Evolutionary conservation across 345 rosid species (phyloP).

Genomic region (Aquilaria yunnanensis): DNA sequence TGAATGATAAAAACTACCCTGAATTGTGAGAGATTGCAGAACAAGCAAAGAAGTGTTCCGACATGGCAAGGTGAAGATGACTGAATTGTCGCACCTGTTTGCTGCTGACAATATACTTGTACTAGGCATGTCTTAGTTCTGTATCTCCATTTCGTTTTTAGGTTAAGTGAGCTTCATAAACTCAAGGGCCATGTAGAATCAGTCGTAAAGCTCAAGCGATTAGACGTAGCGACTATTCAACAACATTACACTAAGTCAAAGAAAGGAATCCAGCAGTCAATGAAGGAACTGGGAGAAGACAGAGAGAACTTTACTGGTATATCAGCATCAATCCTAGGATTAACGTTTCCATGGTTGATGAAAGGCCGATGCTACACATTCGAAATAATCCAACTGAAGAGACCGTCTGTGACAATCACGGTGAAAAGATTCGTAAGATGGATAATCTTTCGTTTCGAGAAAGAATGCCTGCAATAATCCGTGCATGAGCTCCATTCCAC

Average conservation of each 20-base stretch:
- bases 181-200: conserved; percentile 94
- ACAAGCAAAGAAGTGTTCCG: conserved; percentile 88
- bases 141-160: conserved; percentile 15
- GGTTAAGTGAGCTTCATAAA: conserved; percentile 86
- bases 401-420: neutral
- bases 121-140: neutral
- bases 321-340: neutral
- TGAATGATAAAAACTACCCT: conserved; percentile 51
- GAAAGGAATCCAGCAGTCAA: too few species aligned
- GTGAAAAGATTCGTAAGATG: too few species aligned
- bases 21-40: conserved; percentile 85
- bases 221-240: conserved; percentile 81
- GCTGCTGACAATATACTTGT: neutral
- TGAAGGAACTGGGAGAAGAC: neutral
- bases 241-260: conserved; percentile 55
- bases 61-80: conserved; percentile 65
- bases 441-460: too few species aligned
- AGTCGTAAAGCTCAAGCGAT: conserved; percentile 89
- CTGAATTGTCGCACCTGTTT: neutral
- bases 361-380: conserved; percentile 3
- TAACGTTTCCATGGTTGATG: conserved; percentile 6
- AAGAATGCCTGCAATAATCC: too few species aligned
- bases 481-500: too few species aligned
- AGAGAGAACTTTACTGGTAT: neutral
- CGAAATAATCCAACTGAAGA: conserved; percentile 18